Evolutionary conservation across 495 filamentous ascomycete species (phyloP).

Genomic region (Schizothecium vesticola): DNA sequence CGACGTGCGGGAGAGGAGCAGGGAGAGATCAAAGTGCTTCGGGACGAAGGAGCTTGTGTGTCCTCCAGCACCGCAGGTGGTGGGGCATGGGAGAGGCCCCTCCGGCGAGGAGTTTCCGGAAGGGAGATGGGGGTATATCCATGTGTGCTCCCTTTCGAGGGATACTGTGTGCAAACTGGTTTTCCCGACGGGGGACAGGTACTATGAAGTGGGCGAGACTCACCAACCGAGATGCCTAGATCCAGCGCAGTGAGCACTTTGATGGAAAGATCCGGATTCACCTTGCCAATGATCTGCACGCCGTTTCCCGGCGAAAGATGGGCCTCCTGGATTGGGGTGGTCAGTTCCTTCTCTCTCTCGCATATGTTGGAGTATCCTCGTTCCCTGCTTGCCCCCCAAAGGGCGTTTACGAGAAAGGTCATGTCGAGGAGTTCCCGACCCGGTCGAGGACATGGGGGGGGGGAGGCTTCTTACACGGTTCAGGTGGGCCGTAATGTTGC

Average conservation of each 20-base stretch:
- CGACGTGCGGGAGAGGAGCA: background rate
- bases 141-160: background rate
- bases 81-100: background rate
- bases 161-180: background rate
- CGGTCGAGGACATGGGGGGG: background rate
- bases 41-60: no score
- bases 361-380: no score
- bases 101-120: background rate
- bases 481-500: conserved; percentile 64
- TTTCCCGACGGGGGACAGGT: background rate
- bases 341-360: background rate
- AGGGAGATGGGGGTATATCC: background rate
- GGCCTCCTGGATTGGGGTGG: conserved; percentile 50
- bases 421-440: background rate
- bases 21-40: background rate
- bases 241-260: conserved; percentile 72
- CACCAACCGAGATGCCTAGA: conserved; percentile 69
- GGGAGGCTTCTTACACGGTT: conserved; percentile 52
- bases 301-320: conserved; percentile 74
- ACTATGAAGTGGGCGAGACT: conserved; percentile 18
- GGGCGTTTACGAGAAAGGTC: background rate
- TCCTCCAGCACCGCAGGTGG: no score
- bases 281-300: conserved; percentile 87
- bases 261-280: conserved; percentile 71
- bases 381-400: no score